Conservation (phyloP, 306 rosid genomes). For the Glycyrrhiza uralensis region DNA sequence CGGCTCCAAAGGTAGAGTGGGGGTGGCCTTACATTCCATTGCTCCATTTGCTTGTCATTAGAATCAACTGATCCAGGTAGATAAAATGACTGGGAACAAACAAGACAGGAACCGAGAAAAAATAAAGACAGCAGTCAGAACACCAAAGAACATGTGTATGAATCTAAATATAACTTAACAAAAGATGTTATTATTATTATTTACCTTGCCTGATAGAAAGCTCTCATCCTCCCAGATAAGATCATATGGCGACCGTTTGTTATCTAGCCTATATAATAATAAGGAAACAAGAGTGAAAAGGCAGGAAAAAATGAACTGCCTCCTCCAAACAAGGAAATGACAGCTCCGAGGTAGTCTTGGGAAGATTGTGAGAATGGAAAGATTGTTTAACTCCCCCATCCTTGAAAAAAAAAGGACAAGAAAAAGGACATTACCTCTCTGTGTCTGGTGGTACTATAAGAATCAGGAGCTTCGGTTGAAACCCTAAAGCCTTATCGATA, state of each 20-base stretch:
- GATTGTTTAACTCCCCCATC: neutral
- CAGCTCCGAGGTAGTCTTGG: neutral
- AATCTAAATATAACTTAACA: constrained; percentile 15
- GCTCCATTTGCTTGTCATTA: constrained; percentile 65
- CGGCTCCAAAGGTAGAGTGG: constrained; percentile 85
- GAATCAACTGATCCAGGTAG: constrained; percentile 75
- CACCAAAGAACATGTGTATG: constrained; percentile 3
- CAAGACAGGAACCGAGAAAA: constrained; percentile 1
- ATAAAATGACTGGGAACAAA: constrained; percentile 70
- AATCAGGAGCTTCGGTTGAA: constrained; percentile 74
- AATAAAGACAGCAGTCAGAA: constrained; percentile 9
- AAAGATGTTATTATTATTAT: neutral
- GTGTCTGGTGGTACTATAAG: constrained; percentile 82
- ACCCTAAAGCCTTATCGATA: constrained; percentile 79
- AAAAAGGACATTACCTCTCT: constrained; percentile 45
- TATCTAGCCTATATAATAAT: constrained; percentile 51
- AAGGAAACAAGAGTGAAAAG: constrained; percentile 24
- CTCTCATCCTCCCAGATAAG: constrained; percentile 78
- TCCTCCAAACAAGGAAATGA: constrained; percentile 13
- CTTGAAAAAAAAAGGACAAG: neutral
- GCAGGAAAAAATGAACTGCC: neutral
- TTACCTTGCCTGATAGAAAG: constrained; percentile 75
- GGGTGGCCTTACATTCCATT: constrained; percentile 67
- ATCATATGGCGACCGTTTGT: constrained; percentile 53
- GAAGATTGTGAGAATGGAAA: neutral